Evolutionary conservation across 2,329 filamentous ascomycete genomes (phyloP).

Genomic region (Cyanodermella asteris): DNA sequence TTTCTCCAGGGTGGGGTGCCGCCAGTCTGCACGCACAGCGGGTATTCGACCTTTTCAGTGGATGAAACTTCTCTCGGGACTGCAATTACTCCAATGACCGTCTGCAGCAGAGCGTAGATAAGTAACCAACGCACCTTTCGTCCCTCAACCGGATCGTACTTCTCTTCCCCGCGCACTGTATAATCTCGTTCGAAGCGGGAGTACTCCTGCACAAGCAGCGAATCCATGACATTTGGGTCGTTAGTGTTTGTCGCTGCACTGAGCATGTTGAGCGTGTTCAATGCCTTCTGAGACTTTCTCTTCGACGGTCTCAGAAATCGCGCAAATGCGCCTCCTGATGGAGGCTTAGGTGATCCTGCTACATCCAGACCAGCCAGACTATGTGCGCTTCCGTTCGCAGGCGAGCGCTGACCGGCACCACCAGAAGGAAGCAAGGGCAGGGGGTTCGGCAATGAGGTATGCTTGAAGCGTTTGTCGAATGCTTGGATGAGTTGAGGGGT

Average conservation of each 20-base stretch:
- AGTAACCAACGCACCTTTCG: conserved; percentile 62
- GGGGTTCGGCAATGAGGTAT: conserved; percentile 38
- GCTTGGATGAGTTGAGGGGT: conserved; percentile 43
- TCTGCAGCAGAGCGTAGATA: conserved; percentile 52
- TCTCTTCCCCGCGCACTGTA: conserved; percentile 33
- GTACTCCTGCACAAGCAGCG: conserved; percentile 43
- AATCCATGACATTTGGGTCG: conserved; percentile 16
- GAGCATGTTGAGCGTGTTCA: conserved; percentile 31
- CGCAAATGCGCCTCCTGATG: too few relatives aligned
- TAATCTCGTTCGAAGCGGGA: conserved; percentile 45
- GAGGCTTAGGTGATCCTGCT: too few relatives aligned
- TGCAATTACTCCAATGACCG: conserved; percentile 41
- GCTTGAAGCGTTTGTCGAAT: conserved; percentile 42
- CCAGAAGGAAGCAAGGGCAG: conserved; percentile 42
- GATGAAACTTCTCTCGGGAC: conserved; percentile 40
- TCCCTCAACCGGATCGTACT: conserved; percentile 39
- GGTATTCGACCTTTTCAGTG: conserved; percentile 33
- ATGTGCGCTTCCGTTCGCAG: conserved; percentile 16
- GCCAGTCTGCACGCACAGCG: conserved; percentile 26
- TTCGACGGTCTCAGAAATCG: too few relatives aligned
- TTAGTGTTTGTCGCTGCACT: conserved; percentile 25
- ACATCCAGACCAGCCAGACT: conserved; percentile 10
- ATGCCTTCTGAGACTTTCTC: conserved; percentile 25
- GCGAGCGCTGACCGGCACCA: conserved; percentile 6
- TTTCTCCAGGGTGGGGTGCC: conserved; percentile 21